phyloP scores from a whole-genome alignment of 2,329 filamentous ascomycete species.

The Aspergillus awamori region DNA sequence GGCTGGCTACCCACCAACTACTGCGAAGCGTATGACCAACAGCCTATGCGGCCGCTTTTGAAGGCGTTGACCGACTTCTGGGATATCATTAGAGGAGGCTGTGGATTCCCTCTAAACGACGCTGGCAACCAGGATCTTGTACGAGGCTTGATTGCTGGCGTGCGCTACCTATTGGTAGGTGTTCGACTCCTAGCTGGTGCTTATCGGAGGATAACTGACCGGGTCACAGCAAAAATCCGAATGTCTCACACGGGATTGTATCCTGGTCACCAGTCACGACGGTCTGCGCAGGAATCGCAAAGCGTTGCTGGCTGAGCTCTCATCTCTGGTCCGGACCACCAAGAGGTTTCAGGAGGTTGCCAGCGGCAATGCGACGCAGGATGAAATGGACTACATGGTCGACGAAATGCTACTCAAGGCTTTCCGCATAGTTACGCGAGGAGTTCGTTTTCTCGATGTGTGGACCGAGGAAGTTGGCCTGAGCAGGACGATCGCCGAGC shows the following conservation, averaged over 20 bases:
- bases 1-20: conserved; percentile 99
- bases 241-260: conserved; percentile 81
- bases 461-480: conserved; percentile 64
- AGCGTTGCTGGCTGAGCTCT: conserved; percentile 84
- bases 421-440: conserved; percentile 90
- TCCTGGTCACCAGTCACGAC: conserved; percentile 73
- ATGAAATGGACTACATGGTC: conserved; percentile 60
- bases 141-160: conserved; percentile 89
- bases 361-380: conserved; percentile 47
- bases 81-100: conserved; percentile 81
- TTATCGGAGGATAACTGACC: neutral
- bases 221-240: conserved; percentile 75
- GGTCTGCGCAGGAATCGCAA: conserved; percentile 79
- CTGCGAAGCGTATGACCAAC: conserved; percentile 90
- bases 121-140: conserved; percentile 94
- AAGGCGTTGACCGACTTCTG: conserved; percentile 88
- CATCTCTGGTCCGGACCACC: conserved; percentile 82
- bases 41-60: conserved; percentile 80
- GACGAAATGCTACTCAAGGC: conserved; percentile 93
- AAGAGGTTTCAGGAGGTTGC: conserved; percentile 81
- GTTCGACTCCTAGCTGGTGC: neutral
- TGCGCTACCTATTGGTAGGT: conserved; percentile 83
- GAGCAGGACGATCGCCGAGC: conserved; percentile 44
- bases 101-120: conserved; percentile 72
- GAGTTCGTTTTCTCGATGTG: conserved; percentile 85